Evolutionary conservation across 208 protist species (phyloP), one percentile per base, ranked within the genome.

Genomic region (Leishmania major): DNA sequence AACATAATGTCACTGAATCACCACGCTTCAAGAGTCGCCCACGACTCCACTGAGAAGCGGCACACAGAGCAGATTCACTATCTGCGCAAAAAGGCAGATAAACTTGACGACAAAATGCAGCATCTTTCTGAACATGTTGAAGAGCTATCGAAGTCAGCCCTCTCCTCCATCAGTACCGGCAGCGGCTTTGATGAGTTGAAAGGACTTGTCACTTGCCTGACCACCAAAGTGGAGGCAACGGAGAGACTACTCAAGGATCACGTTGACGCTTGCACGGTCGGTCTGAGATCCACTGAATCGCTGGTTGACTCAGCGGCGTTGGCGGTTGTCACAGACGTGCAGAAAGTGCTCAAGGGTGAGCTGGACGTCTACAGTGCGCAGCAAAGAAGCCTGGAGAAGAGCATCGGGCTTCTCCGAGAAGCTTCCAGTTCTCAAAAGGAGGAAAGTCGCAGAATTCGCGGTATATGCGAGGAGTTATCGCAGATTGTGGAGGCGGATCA

Each of bases 91-190:
- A 88, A 85, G 57, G 43, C 78, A 53, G 78, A 84, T n/a, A 69
- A 83, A 35, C 45, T 90, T 22, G 81, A 86, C 3, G 82, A 87
- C 35, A 84, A 82, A 45, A 59, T 85, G 43, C 60, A 86, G 37
- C 55, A 59, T 13, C 77, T 84, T 31, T 75, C 40, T 28, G n/a
- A 51, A 45, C n/a, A 40, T 43, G 25, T 47, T 6, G 62, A 67
- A 37, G 22, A 22, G 25, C 15, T 60, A 45, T n/a, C 19, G n/a
- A 60, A 82, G 8, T 28, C 57, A 37, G 17, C 43, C 17, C 13
- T 47, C n/a, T 31, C 51, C 37, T 10, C 25, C 28, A 35, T 59
- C 10, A 57, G 31, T 0, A 67, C 66, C 37, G 45, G 37, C 40
- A 37, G 7, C 22, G 77, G 43, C 40, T 69, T 72, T 45, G n/a